Evolutionary conservation across 345 rosid genomes (phyloP).

Genomic region (Litchi chinensis): DNA sequence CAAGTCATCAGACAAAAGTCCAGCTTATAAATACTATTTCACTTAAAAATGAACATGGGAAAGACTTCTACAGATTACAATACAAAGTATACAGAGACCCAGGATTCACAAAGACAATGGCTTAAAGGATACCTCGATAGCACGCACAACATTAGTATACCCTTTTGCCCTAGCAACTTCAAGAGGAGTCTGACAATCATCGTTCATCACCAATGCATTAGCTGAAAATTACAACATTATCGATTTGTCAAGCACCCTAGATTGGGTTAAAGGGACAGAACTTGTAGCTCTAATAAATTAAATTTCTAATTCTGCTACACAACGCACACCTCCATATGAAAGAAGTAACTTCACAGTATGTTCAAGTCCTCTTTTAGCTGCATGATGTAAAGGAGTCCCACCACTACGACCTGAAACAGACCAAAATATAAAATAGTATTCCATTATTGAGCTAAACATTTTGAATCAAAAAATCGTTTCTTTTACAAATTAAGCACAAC

Average conservation of each 20-base stretch:
- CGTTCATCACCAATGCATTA: conserved; percentile 76
- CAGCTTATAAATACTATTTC: not conserved
- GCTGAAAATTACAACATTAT: conserved; percentile 47
- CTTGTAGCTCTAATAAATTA: not conserved
- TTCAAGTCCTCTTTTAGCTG: conserved; percentile 90
- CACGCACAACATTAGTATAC: conserved; percentile 64
- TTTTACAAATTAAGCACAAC: not conserved
- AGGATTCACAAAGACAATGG: not conserved
- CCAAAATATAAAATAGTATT: not conserved
- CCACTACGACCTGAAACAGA: conserved; percentile 66
- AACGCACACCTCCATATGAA: conserved; percentile 66
- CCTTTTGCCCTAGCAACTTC: conserved; percentile 93
- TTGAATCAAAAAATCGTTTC: not conserved
- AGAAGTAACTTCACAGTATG: conserved; percentile 79
- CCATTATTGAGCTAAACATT: not conserved
- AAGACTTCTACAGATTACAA: not conserved
- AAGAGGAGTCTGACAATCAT: conserved; percentile 89
- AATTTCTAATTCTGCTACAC: not conserved
- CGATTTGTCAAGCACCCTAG: not conserved
- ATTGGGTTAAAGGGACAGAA: conserved; percentile 4
- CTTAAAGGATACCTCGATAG: conserved; percentile 67
- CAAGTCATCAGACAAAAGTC: conserved; percentile 19
- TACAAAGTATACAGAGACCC: not conserved
- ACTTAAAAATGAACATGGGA: not conserved
- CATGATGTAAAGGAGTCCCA: conserved; percentile 97